phyloP scores from a whole-genome alignment of 2,329 filamentous ascomycete species.

The Aspergillus cejpii region DNA sequence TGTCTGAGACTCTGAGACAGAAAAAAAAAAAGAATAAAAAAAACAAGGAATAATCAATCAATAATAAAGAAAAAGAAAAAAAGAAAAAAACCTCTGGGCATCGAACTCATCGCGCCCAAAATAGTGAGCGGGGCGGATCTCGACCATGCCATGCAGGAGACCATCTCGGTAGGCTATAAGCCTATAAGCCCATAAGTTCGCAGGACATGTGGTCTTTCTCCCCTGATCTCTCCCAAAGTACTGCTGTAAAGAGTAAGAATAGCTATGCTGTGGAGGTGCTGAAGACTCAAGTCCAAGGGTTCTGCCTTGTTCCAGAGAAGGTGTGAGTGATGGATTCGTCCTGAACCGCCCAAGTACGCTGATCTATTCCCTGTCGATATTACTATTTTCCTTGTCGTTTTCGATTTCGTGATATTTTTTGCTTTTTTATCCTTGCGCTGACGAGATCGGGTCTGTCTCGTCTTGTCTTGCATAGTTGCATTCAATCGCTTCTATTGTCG shows the following conservation, averaged over 20 bases:
- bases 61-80: not conserved
- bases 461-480: not conserved
- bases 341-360: no score
- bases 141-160: slow-evolving; percentile 15
- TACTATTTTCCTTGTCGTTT: no score
- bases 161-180: slow-evolving; percentile 3
- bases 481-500: not conserved
- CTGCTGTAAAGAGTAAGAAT: not conserved
- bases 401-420: not conserved
- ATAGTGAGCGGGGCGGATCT: slow-evolving; percentile 15
- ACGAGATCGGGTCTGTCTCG: not conserved
- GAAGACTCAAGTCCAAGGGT: not conserved
- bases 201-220: not conserved
- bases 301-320: not conserved
- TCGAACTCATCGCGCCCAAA: slow-evolving; percentile 7
- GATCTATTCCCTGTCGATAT: no score
- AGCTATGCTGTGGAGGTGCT: not conserved
- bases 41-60: no score
- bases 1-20: no score
- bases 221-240: not conserved
- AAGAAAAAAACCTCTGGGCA: not conserved
- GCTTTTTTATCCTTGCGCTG: not conserved
- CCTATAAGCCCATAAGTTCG: not conserved
- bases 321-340: not conserved
- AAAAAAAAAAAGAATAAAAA: not conserved